Evolutionary conservation across 176 grass and related monocot species (phyloP), one percentile per base, ranked within the genome.

Genomic region (Chrysopogon serrulatus): DNA sequence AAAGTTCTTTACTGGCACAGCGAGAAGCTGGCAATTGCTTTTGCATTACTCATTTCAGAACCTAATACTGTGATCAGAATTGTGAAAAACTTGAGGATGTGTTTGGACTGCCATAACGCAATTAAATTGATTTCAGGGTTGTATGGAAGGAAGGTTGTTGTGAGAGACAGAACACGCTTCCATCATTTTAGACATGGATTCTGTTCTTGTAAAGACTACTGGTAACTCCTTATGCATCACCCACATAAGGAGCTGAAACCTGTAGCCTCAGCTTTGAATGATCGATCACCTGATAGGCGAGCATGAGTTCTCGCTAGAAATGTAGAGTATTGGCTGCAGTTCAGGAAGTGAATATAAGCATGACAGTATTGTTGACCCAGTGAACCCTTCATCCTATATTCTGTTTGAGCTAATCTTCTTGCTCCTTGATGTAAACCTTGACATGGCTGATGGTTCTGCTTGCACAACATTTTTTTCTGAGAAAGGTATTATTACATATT

Each of bases 171-270:
- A 74, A 89, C 75, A 32, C 90, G 86, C 4, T 93, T 95, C 84
- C 96, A 98, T 71, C 87, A 85, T 73, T 96, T 98, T 85, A 87
- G 79, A 74, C n/a, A 90, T 62, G 93, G 91, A 72, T 83, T 74
- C 4, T 96, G 93, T 88, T 95, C 96, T 81, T 98, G 93, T 77
- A 95, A 86, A 68, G 93, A 95, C 26, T 94, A 87, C 83, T 95
- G 91, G 91, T 87, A 84, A 83, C 79, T 24, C n/a, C 54, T 84
- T 51, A 24, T 69, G 65, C 24, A 82, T 79, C 15, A 39, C 59
- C 18, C 9, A 30, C 26, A 28, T 10, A 49, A 59, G 40, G 49
- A 82, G 48, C 15, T 42, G 17, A 82, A 71, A 67, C 40, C 6
- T 12, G 18, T 71, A 35, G 24, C 24, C 69, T 45, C 37, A 42